Base-by-base conservation (phyloP, 1,284 basidiomycete genomes). In the Pyrrhoderma lamaoense region DNA sequence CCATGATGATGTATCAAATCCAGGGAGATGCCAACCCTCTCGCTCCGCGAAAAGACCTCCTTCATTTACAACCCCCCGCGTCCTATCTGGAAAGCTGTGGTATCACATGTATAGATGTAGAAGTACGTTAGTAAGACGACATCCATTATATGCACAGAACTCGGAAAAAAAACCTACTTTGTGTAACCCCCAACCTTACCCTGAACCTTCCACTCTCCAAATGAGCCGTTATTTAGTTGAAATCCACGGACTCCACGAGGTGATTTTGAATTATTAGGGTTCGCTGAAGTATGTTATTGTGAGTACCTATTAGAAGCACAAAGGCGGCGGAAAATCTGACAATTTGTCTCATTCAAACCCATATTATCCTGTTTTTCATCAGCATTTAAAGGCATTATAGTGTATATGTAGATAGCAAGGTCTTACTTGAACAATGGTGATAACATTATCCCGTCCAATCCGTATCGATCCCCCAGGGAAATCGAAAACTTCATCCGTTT, bases 171-270 rank as follows among this genome's bases (percentile, higher is more conserved):
- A 3, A 22, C 48, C 8, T 61, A 87, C 85, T 69, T 67, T 0
- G 67, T 77, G 63, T 90, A 90, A 11, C 89, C 88, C 16, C 85
- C 85, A 3, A 82, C 59, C 63, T 90, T 91, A 36, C 89, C 89
- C 66, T 89, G 86, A 0, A 91, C 85, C 57, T 77, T 87, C 89
- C 89, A 92, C 5, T 71, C 67, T 1, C 71, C 70, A 60, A 88
- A 85, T 16, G 68, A 69, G 14, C 82, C 83, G 5, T 65, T 64
- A 51, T 78, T 72, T 9, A 90, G 72, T 57, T 73, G 60, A 70
- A 84, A 89, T 16, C 85, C 87, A n/a, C 83, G 76, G 46, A 91
- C 74, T 0, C 88, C 89, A 18, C 89, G 81, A 34, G 87, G 83
- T 4, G 83, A 80, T 65, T 86, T 89, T 8, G 63, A 61, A n/a